Percentiles rank a stretch among this genome's conserved stretches.
phyloP scores from a whole-genome alignment of 371 early-diverging fungal species.

The Apophysomyces elegans region DNA sequence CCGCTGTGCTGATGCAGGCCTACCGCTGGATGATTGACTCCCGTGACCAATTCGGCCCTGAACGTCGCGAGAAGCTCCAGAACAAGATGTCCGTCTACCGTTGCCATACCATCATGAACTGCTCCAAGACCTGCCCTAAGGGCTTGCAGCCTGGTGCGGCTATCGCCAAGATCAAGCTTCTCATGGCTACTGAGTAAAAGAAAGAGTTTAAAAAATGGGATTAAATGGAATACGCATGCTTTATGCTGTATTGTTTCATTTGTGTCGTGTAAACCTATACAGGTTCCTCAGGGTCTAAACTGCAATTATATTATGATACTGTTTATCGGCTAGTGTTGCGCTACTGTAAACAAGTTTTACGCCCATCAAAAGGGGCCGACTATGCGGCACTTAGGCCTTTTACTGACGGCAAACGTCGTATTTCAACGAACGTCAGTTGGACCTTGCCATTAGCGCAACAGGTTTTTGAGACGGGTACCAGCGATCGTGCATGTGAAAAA shows the following conservation, averaged over 20 bases:
- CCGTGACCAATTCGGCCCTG: conserved; percentile 90
- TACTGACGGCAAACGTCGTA: too few species aligned
- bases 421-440: too few species aligned
- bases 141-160: conserved; percentile 95
- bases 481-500: not conserved
- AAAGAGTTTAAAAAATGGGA: not conserved
- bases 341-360: too few species aligned
- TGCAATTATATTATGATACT: too few species aligned
- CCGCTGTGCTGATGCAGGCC: conserved; percentile 95
- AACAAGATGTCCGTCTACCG: conserved; percentile 96
- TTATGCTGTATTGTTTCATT: conserved; percentile 8
- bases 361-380: too few species aligned
- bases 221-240: conserved; percentile 1
- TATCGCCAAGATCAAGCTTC: conserved; percentile 94
- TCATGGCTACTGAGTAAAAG: conserved; percentile 84
- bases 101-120: conserved; percentile 99
- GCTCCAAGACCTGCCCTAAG: conserved; percentile 96
- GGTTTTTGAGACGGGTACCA: not conserved
- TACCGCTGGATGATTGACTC: conserved; percentile 98
- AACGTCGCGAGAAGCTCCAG: conserved; percentile 90
- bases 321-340: too few species aligned
- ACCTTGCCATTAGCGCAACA: not conserved
- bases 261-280: not conserved
- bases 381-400: too few species aligned
- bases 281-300: too few species aligned